Conservation (phyloP, 1,284 basidiomycete genomes). For the Papiliotrema nemorosa region DNA sequence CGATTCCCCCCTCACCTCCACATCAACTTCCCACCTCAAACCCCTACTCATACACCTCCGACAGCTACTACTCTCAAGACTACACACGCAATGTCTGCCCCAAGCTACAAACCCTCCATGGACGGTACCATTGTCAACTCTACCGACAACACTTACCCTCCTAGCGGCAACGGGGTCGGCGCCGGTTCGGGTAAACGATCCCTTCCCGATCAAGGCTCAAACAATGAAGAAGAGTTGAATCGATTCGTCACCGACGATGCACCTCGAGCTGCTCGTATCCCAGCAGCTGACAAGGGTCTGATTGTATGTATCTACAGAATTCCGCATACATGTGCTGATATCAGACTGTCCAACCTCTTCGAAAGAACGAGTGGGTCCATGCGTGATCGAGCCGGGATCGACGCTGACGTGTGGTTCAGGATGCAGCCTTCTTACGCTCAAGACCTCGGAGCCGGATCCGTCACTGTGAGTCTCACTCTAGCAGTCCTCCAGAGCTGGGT, state of each 20-base stretch:
- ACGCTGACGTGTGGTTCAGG: slow-evolving; percentile 18
- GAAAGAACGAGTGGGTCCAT: slow-evolving; percentile 40
- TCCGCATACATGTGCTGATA: neutral
- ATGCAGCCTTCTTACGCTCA: slow-evolving; percentile 75
- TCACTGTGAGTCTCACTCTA: slow-evolving; percentile 49
- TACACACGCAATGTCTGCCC: slow-evolving; percentile 20
- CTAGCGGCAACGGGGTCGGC: neutral
- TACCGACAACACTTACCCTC: slow-evolving; percentile 2
- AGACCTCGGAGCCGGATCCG: slow-evolving; percentile 63
- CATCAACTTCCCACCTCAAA: neutral
- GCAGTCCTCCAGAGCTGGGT: neutral
- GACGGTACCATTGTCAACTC: slow-evolving; percentile 26
- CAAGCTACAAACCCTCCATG: slow-evolving; percentile 20
- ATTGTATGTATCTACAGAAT: neutral
- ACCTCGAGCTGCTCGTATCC: slow-evolving; percentile 7
- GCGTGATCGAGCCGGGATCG: neutral
- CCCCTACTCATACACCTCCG: neutral
- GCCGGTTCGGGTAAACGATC: neutral
- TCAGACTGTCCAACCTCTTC: slow-evolving; percentile 47
- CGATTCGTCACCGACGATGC: slow-evolving; percentile 41
- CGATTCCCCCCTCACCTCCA: neutral
- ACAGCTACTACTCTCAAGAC: neutral
- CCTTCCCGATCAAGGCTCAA: neutral
- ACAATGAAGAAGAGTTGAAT: slow-evolving; percentile 32
- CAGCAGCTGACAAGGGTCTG: neutral